phyloP scores from a whole-genome alignment of 106 monocot species.

The Narthecium ossifragum region DNA sequence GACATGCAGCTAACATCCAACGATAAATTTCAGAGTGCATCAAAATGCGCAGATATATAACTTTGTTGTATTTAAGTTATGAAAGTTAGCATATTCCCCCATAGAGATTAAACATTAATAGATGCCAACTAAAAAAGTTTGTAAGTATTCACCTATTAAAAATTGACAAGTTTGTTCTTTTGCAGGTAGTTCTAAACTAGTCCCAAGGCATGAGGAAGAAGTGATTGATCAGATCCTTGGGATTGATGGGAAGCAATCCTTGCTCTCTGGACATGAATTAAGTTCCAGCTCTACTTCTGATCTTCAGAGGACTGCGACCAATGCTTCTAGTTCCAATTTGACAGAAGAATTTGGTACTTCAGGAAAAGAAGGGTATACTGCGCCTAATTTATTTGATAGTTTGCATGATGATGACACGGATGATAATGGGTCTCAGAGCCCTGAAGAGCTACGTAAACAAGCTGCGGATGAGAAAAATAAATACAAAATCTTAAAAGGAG shows the following conservation, averaged over 20 bases:
- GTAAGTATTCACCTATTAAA: no score
- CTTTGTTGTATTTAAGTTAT: no score
- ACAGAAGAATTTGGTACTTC: conserved; percentile 14
- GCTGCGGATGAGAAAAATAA: conserved; percentile 83
- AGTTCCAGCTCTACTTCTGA: conserved; percentile 7
- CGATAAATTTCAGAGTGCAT: no score
- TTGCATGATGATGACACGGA: background rate
- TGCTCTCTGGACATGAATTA: conserved; percentile 20
- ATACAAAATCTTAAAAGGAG: conserved; percentile 60
- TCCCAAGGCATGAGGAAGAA: conserved; percentile 46
- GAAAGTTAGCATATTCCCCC: no score
- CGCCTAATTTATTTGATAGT: conserved; percentile 12
- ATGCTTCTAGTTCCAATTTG: conserved; percentile 28
- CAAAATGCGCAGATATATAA: no score
- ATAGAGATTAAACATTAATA: no score
- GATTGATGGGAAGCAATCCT: conserved; percentile 31
- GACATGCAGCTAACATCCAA: no score
- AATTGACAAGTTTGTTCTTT: no score
- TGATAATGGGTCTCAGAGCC: conserved; percentile 33
- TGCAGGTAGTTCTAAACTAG: conserved; percentile 37
- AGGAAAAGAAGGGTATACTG: conserved; percentile 7
- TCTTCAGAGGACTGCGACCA: conserved; percentile 8
- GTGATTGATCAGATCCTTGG: conserved; percentile 38
- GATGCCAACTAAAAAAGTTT: no score
- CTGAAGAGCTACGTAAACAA: conserved; percentile 74